A percentile compares a stretch with the other conserved stretches of the same genome.
These are phyloP conservation scores for Colletotrichum sp. DNA, from an alignment of 2,329 filamentous ascomycete genomes.

Conservation along the genomic window DNA sequence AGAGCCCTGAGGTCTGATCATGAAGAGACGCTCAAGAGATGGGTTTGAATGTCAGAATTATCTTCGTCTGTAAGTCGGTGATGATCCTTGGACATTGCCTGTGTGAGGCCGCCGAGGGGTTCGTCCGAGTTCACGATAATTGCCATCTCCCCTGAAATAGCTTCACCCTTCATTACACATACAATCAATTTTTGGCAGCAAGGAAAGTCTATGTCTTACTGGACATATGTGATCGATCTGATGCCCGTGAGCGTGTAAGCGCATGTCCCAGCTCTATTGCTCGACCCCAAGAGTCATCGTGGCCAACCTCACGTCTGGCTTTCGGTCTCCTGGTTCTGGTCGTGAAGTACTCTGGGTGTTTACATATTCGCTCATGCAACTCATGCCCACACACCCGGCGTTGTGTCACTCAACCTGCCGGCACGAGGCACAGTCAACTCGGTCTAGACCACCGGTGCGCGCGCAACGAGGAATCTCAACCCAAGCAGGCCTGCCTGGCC, in stretches of 20 bases:
- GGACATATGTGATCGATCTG: neutral
- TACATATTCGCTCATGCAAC: neutral
- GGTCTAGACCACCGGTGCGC: neutral
- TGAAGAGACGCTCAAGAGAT: neutral
- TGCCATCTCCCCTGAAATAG: neutral
- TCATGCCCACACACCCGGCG: neutral
- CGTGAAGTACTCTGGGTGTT: neutral
- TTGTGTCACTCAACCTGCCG: neutral
- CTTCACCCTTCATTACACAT: neutral
- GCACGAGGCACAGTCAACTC: neutral
- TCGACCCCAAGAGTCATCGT: neutral
- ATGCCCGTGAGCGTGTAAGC: neutral
- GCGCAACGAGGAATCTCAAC: neutral
- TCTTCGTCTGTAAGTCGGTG: neutral
- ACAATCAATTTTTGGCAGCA: neutral
- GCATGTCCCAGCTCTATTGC: neutral
- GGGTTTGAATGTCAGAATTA: fast-evolving
- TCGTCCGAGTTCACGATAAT: neutral
- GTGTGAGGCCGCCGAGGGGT: neutral
- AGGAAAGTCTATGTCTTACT: neutral
- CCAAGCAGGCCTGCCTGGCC: neutral
- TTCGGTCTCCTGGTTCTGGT: neutral
- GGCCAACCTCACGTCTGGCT: neutral
- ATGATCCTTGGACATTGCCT: fast-evolving
- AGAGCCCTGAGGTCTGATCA: neutral